Base-by-base conservation (phyloP, 257 asterid genomes). In the Schizonepeta tenuifolia region DNA sequence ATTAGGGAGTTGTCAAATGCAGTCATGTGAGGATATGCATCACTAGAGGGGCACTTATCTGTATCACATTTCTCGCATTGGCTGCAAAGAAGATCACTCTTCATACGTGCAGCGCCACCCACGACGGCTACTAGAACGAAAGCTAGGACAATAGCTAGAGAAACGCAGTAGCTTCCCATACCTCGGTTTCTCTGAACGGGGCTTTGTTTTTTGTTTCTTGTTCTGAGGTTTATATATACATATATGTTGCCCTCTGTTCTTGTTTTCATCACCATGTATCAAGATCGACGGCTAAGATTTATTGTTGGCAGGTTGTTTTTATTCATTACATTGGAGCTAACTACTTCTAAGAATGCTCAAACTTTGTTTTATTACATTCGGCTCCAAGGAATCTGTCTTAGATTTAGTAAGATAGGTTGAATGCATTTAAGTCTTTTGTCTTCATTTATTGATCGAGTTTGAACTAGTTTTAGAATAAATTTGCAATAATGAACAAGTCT, bases 1-100 rank as follows among this genome's bases (percentile, higher is more conserved):
- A 87, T 75, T 2, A 89, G 86, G 64, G 88, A 55, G 61, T 84
- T 79, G n/a, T 87, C 92, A 4, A 65, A 78, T 14, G 94, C 88
- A 41, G 88, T 87, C 96, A 89, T 87, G 67, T 84, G 90, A 12
- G 92, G 94, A 50, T 79, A 87, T 9, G 86, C 77, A 18, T 87
- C 82, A 36, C 86, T 84, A 11, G 86, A 81, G 59, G 96, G 94
- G 57, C 96, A 89, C 70, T 70, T 77, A 5, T 73, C 70, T 20
- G 80, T 38, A 22, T 87, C 85, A 38, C 90, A 89, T 26, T 73
- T 75, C 13, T 83, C 65, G 68, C 96, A 87, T 71, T 89, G 86
- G 59, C 72, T 68, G 78, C 92, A 89, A 7, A 84, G 86, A 6
- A 47, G 75, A 11, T 75, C 77, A 36, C 91, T 86, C 77, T 78